Conservation (phyloP, 2,329 filamentous ascomycete genomes). For the Aspergillus sp. region DNA sequence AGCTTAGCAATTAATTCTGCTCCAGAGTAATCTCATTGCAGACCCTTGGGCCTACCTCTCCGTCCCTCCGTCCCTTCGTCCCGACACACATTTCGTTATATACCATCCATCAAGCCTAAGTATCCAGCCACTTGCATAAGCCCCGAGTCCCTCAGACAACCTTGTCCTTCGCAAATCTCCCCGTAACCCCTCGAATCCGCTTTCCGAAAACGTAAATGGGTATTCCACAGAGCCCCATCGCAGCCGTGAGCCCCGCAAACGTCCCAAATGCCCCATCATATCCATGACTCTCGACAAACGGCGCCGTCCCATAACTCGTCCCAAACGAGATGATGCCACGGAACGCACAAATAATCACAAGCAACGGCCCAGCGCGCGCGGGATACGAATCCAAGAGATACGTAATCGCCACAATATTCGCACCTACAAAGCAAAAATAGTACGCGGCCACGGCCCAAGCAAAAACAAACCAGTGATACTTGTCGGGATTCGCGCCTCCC, state of each 20-base stretch:
- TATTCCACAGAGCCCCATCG: constrained; percentile 34
- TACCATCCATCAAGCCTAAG: too few species aligned
- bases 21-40: too few species aligned
- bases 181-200: constrained; percentile 34
- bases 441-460: constrained; percentile 29
- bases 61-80: too few species aligned
- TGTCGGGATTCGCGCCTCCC: constrained; percentile 39
- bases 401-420: constrained; percentile 52
- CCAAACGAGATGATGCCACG: constrained; percentile 54
- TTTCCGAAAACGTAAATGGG: constrained; percentile 38
- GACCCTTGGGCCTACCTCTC: too few species aligned
- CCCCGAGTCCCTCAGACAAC: background rate
- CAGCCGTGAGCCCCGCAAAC: constrained; percentile 38
- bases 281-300: constrained; percentile 30
- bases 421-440: constrained; percentile 38
- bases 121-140: too few species aligned
- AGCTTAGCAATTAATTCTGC: too few species aligned
- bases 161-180: constrained; percentile 22
- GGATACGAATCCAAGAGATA: constrained; percentile 53
- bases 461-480: constrained; percentile 33
- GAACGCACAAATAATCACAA: constrained; percentile 54
- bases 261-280: constrained; percentile 41
- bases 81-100: too few species aligned
- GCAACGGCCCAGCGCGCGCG: constrained; percentile 45
- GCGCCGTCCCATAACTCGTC: constrained; percentile 42